A percentile compares a stretch with the other conserved stretches of the same genome.
These are phyloP conservation scores for Penicillium fuscoglaucum DNA, from an alignment of 2,329 filamentous ascomycete genomes.

Conservation along the genomic window DNA sequence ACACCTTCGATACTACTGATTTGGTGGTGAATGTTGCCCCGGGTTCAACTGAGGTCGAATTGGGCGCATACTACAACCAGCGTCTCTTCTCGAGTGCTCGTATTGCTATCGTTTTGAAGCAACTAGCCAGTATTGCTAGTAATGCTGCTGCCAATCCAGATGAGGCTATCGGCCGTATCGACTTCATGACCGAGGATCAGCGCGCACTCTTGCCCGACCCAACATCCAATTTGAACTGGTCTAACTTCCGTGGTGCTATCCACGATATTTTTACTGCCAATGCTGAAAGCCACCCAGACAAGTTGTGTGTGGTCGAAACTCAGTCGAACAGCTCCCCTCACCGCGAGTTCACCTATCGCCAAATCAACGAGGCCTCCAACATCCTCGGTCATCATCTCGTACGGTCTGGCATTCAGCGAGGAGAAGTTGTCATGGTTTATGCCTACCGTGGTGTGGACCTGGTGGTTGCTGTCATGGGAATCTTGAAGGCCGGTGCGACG, in stretches of 20 bases:
- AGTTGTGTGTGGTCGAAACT: constrained; percentile 68
- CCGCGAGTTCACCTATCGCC: constrained; percentile 75
- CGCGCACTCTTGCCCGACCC: constrained; percentile 43
- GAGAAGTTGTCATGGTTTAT: constrained; percentile 92
- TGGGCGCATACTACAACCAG: constrained; percentile 48
- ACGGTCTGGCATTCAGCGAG: constrained; percentile 68
- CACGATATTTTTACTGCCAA: constrained; percentile 47
- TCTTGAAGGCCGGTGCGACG: constrained; percentile 59
- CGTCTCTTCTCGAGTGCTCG: constrained; percentile 49
- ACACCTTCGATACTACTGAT: constrained; percentile 48
- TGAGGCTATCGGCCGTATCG: constrained; percentile 45
- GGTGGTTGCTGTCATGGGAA: constrained; percentile 78
- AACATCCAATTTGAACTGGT: constrained; percentile 48
- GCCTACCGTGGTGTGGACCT: constrained; percentile 79
- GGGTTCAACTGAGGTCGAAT: constrained; percentile 28
- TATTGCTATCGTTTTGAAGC: constrained; percentile 46
- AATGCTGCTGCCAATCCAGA: constrained; percentile 44
- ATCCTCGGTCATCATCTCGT: constrained; percentile 76
- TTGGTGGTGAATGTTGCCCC: constrained; percentile 43
- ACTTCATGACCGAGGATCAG: constrained; percentile 43
- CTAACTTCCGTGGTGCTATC: constrained; percentile 47
- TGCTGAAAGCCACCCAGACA: constrained; percentile 67
- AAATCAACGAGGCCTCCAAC: constrained; percentile 85
- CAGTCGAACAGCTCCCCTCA: constrained; percentile 53
- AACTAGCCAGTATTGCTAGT: constrained; percentile 44